Evolutionary conservation across 805 yeast species (phyloP), one percentile per base, ranked within the genome.

Genomic region (Kluyveromyces wickerhamii): DNA sequence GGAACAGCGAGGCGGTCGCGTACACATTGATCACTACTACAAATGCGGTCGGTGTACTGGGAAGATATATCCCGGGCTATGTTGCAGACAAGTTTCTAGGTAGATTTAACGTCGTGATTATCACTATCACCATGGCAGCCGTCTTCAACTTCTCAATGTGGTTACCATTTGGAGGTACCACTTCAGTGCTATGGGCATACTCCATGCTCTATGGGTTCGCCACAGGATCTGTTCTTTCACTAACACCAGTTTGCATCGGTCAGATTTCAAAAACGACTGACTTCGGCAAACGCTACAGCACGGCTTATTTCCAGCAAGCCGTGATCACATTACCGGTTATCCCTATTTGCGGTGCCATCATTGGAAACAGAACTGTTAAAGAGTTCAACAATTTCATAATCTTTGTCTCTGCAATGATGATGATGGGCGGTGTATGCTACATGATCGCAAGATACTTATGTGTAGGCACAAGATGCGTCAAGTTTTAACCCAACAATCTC

Each of bases 201-300:
- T 63, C 37, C 52, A 62, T 37, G 54, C 63, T 71, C 4, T 75
- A 68, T 49, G 84, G 84, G 0, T 67, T 76, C 37, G 59, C 68
- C 32, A 65, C 77, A 4, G 73, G 79, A 4, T 67, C 80, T 1
- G 69, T 74, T 4, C 58, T 76, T 32, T 67, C 80, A 3, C 48
- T 76, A 29, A 68, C 75, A 11, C 81, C 82, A 2, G 75, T 72
- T 2, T 71, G 80, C 44, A 61, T 72, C 23, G 79, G 77, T 1
- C 75, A 71, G 34, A 72, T 77, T 22, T 72, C 79, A 12, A 66
- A 69, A 34, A 66, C 71, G 2, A 68, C 67, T 29, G 69, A 65
- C 41, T 73, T 72, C 48, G 79, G 79, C 6, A 67, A 67, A 44
- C 62, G 76, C 13, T 74, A 71, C 48, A 69, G 78, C 2, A 67